Base-by-base conservation (phyloP, 2,329 filamentous ascomycete genomes). In the Teratosphaeriaceae sp. region DNA sequence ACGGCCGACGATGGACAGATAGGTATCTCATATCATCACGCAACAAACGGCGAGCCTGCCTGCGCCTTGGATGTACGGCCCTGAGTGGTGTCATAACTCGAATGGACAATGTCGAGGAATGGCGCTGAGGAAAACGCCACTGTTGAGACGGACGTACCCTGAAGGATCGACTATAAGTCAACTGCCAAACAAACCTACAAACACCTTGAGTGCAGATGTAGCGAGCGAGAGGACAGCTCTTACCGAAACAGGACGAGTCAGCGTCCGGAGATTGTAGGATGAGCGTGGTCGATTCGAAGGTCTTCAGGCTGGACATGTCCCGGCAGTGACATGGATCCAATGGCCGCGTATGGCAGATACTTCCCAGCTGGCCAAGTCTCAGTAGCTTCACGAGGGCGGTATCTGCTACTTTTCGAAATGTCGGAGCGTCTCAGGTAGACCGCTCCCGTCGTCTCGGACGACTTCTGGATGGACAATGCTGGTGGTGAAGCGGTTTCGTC, bases 181-280 rank as follows among this genome's bases (percentile, higher is more conserved):
- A 15, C 27, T 11, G 27, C 13, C 13, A 15, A 15, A 30, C 27
- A 30, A 30, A 13, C 27, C 15, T 30, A 15, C 12, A 11, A 13
- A 11, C 27, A 13, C 5, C 12, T 13, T 15, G 12, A 30, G 27
- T 15, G 13, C 27, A 30, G 13, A 13, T 15, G 12, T 30, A 15
- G 13, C 27, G 27, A 11, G 13, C 27, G 13, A 11, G 12, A 30
- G 15, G 5, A 30, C 27, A 13, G 12, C 27, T 30, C 27, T 30
- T 30, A 30, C 27, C 27, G 27, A 30, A 30, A 30, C 27, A 30
- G 27, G 27, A 30, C 27, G 27, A 30, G 27, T 30, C 27, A 30
- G 27, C 27, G 27, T 30, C 27, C 11, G 15, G 27, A 30, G 27
- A 30, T 30, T 30, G 12, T n/a, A 30, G 27, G 27, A 11, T 30